These are phyloP conservation scores for Acacia pycnantha DNA, from an alignment of 331 rosid species.

Conservation along the genomic window DNA sequence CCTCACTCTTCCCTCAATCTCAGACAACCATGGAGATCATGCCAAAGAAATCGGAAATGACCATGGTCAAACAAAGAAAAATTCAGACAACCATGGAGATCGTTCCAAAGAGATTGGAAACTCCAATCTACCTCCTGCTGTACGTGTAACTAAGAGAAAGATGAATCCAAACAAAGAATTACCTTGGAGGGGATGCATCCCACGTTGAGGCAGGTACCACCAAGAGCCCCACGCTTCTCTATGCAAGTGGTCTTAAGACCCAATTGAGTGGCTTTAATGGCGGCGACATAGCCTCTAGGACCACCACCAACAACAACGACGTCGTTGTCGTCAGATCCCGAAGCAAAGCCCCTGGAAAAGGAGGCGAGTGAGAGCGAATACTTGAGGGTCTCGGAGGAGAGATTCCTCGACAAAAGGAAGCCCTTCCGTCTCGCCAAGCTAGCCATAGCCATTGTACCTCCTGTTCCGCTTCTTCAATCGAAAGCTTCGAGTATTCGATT, in stretches of 20 bases:
- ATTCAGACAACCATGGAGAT: neutral
- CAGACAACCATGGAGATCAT: neutral
- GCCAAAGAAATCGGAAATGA: neutral
- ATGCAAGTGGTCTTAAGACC: constrained; percentile 97
- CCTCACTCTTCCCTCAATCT: too few relatives aligned
- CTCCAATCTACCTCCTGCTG: neutral
- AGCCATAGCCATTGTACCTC: constrained; percentile 66
- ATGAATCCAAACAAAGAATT: neutral
- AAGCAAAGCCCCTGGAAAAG: constrained; percentile 67
- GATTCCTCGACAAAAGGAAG: constrained; percentile 48
- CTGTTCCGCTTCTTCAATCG: neutral
- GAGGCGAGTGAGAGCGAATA: constrained; percentile 45
- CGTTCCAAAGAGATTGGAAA: neutral
- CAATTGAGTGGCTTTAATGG: constrained; percentile 93
- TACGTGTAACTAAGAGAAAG: neutral
- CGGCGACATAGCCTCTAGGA: constrained; percentile 99
- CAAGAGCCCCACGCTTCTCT: constrained; percentile 97
- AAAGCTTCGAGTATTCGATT: neutral
- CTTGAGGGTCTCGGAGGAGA: constrained; percentile 47
- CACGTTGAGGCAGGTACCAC: constrained; percentile 98
- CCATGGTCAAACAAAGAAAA: neutral
- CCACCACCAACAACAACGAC: constrained; percentile 96
- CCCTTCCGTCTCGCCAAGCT: constrained; percentile 83
- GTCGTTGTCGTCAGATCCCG: constrained; percentile 92
- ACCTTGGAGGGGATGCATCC: constrained; percentile 99